Conservation (phyloP, 352 stramenopile species). For the Hyaloperonospora brassicae region DNA sequence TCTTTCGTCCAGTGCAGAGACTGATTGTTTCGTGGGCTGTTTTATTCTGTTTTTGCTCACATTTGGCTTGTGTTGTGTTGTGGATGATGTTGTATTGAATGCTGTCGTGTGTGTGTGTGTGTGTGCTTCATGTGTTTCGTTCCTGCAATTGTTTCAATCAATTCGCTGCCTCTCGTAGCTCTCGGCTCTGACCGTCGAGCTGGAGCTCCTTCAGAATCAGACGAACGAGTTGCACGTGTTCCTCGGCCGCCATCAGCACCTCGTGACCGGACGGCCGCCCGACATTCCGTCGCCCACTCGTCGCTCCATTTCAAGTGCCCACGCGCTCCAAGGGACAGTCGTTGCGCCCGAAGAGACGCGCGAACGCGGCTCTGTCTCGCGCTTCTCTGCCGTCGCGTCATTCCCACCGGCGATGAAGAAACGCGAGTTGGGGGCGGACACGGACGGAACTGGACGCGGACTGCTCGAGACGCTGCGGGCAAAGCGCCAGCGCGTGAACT, state of each 20-base stretch:
- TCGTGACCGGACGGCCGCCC: slow-evolving; percentile 8
- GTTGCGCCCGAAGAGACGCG: slow-evolving; percentile 24
- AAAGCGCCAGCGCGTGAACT: slow-evolving; percentile 40
- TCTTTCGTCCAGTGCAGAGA: too few species aligned
- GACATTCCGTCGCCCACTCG: background rate
- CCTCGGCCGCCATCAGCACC: slow-evolving; percentile 37
- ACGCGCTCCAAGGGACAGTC: slow-evolving; percentile 37
- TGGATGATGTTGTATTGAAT: too few species aligned
- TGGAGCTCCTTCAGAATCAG: slow-evolving; percentile 56
- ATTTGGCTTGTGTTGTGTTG: background rate
- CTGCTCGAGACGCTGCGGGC: slow-evolving; percentile 18
- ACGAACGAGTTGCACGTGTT: slow-evolving; percentile 50
- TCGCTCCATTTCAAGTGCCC: slow-evolving; percentile 6
- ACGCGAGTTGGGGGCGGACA: slow-evolving; percentile 27
- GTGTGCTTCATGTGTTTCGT: background rate
- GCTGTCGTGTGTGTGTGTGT: background rate
- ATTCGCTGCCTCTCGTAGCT: slow-evolving; percentile 26
- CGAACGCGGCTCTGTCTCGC: slow-evolving; percentile 22
- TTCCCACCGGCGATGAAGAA: slow-evolving; percentile 30
- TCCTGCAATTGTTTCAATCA: background rate
- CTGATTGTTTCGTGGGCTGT: background rate
- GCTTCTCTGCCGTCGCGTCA: slow-evolving; percentile 37
- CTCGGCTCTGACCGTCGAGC: slow-evolving; percentile 40
- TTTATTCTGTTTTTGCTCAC: background rate
- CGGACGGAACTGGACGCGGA: slow-evolving; percentile 14